Evolutionary conservation across 352 stramenopile genomes (phyloP).

Genomic region (Phytophthora pluvialis): DNA sequence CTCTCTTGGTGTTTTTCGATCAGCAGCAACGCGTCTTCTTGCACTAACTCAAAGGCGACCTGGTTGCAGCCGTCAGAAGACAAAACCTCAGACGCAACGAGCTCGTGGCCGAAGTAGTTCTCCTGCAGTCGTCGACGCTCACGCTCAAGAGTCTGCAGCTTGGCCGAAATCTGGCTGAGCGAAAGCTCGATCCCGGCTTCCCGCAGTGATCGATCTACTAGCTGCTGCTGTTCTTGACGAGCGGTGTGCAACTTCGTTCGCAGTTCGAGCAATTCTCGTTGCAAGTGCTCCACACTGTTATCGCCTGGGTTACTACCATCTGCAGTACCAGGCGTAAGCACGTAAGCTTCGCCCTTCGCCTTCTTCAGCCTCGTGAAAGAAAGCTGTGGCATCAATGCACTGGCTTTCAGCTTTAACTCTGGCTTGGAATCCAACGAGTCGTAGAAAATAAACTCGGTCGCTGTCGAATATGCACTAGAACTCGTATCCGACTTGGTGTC

Average conservation of each 20-base stretch:
- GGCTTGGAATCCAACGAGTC: constrained; percentile 20
- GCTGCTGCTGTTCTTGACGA: constrained; percentile 32
- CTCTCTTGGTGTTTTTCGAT: constrained; percentile 36
- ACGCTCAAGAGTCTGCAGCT: constrained; percentile 36
- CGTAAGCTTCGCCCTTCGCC: background rate
- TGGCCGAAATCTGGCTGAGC: constrained; percentile 30
- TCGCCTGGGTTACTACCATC: background rate
- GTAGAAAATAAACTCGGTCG: constrained; percentile 55
- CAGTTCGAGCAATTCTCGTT: constrained; percentile 41
- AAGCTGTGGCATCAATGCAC: constrained; percentile 13
- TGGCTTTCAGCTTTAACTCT: constrained; percentile 3
- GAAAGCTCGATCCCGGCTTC: constrained; percentile 31
- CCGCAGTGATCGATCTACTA: constrained; percentile 15
- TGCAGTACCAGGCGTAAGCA: too few species aligned
- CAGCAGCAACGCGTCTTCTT: constrained; percentile 44
- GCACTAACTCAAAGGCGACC: constrained; percentile 39
- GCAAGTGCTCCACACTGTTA: constrained; percentile 14
- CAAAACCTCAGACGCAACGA: constrained; percentile 35
- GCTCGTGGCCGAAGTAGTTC: constrained; percentile 42
- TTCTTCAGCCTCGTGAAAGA: constrained; percentile 13
- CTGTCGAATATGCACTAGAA: constrained; percentile 48
- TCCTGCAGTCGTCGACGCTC: constrained; percentile 42
- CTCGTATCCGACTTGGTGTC: constrained; percentile 38
- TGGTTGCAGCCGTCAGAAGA: background rate
- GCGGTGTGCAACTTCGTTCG: constrained; percentile 40